Evolutionary conservation across 2,329 filamentous ascomycete genomes (phyloP).

Genomic region (Talaromyces sp.): DNA sequence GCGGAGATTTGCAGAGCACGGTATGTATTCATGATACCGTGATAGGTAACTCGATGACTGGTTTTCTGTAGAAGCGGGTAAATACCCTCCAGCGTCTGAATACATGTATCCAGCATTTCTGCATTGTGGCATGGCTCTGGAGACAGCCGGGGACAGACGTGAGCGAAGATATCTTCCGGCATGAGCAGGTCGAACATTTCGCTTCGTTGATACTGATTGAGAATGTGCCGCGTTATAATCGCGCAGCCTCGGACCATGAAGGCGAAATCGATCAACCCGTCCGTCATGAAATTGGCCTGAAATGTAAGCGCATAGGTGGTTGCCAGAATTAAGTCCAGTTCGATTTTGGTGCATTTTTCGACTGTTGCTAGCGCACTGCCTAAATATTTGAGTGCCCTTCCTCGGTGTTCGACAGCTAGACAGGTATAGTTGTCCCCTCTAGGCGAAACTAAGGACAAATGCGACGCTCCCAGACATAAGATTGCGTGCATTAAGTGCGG

Average conservation of each 20-base stretch:
- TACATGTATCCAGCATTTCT: not conserved
- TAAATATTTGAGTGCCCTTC: not conserved
- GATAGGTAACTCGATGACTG: conserved; percentile 17
- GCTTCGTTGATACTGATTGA: conserved; percentile 14
- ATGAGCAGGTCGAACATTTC: conserved; percentile 17
- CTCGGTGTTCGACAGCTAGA: not conserved
- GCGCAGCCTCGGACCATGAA: conserved; percentile 33
- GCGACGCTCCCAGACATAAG: conserved; percentile 62
- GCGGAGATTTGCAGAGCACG: conserved; percentile 15
- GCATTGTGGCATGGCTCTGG: not conserved
- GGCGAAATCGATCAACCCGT: conserved; percentile 30
- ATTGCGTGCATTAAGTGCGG: conserved; percentile 68
- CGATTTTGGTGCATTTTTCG: conserved; percentile 19
- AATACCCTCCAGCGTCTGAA: not conserved
- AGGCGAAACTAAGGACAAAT: conserved; percentile 46
- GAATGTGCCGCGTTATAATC: conserved; percentile 34
- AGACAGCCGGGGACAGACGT: not conserved
- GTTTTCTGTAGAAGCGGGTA: not conserved
- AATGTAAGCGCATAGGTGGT: conserved; percentile 32
- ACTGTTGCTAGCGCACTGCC: not conserved
- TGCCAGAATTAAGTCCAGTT: conserved; percentile 28
- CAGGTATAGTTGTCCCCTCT: not conserved
- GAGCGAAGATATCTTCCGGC: not conserved
- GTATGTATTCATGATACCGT: conserved; percentile 21
- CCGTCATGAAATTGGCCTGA: conserved; percentile 30